Evolutionary conservation across 306 rosid genomes (phyloP).

Genomic region (Casuarina glauca): DNA sequence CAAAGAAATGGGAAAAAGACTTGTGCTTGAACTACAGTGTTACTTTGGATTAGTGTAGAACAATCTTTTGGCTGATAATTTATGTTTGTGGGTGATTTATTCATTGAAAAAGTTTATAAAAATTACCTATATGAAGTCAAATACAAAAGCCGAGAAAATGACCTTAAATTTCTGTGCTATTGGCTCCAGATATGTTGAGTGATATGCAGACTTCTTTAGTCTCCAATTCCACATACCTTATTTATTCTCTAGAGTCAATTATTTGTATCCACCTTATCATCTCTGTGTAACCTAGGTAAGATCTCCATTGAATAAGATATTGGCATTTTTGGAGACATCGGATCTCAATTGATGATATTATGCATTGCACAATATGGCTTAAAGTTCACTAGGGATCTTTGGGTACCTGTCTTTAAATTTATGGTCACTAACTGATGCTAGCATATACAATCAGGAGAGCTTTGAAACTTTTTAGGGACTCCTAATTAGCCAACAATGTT

Average conservation of each 20-base stretch:
- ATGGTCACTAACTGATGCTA: not conserved
- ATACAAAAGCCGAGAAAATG: too few relatives aligned
- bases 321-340: not conserved
- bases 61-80: too few relatives aligned
- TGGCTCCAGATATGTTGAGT: not conserved
- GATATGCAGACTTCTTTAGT: not conserved
- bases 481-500: not conserved
- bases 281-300: not conserved
- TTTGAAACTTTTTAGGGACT: constrained; percentile 11
- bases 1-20: too few relatives aligned
- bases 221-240: not conserved
- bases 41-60: too few relatives aligned
- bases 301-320: not conserved
- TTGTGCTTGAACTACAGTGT: too few relatives aligned
- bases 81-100: too few relatives aligned
- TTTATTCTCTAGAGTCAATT: too few relatives aligned
- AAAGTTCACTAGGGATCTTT: not conserved
- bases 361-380: not conserved
- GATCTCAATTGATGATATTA: not conserved
- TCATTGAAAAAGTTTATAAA: too few relatives aligned
- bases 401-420: not conserved
- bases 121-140: too few relatives aligned
- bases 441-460: not conserved
- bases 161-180: not conserved
- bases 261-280: not conserved